Base-by-base conservation (phyloP, 1,284 basidiomycete species). In the Cystobasidiaceae sp. region DNA sequence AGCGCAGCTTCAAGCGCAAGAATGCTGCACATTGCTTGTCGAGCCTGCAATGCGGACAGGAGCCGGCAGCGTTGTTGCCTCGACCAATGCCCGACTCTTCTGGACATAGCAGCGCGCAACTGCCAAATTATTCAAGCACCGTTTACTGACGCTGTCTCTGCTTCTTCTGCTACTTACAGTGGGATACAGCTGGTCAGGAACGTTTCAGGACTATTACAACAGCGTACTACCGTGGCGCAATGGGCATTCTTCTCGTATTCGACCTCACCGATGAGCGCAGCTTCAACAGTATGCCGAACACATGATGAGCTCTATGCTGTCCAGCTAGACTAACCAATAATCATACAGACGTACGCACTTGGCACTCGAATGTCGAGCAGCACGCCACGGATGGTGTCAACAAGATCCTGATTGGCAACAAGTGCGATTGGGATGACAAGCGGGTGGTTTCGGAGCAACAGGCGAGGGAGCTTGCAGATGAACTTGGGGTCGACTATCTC, bases 111-210 rank as follows among this genome's bases (percentile, higher is more conserved):
- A 27, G n/a, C 28, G 34, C 19, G 8, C 15, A n/a, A n/a, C 23
- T 21, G 21, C 9, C 4, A 19, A 51, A 50, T 23, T 32, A 59
- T 34, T n/a, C 7, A 17, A 30, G 11, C 27, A 25, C 19, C 13
- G 21, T 52, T 2, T 21, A 23, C 17, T 5, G 17, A 32, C 19
- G n/a, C 32, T 44, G 21, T 46, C 7, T 44, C 15, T 46, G 6
- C 28, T 19, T 27, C 6, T 19, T 23, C 7, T 37, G 5, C 58
- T 27, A 30, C 19, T 23, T 33, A 70, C 72, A 94, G 90, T 97
- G 93, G 93, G 93, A 97, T 77, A 98, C 96, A 67, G 96, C 96
- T 52, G 94, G 96, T 43, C 96, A 98, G 81, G 96, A 99, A 81
- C 88, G 96, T 39, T 99, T 99, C 83, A 84, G 94, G 75, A 98